phyloP scores from a whole-genome alignment of 2,329 filamentous ascomycete species.

The Curvularia lunata region DNA sequence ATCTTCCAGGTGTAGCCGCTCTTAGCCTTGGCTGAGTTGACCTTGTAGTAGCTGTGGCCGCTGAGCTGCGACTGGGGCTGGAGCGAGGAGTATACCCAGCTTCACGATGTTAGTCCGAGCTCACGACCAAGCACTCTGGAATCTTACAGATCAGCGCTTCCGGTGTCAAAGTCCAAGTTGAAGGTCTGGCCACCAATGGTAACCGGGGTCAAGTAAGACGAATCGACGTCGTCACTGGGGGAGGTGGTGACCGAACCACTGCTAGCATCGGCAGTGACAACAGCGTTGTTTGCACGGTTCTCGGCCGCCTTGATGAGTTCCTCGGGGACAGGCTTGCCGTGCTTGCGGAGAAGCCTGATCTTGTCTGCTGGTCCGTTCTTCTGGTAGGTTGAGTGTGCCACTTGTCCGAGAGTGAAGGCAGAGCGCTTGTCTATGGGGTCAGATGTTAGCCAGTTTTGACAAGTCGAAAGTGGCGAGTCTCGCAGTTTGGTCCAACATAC shows the following conservation, averaged over 20 bases:
- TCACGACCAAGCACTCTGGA: background rate
- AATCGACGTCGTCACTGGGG: conserved; percentile 49
- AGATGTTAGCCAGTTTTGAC: background rate
- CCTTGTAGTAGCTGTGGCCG: conserved; percentile 66
- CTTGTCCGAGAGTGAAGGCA: conserved; percentile 42
- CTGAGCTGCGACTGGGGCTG: conserved; percentile 57
- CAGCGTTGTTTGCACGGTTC: conserved; percentile 31
- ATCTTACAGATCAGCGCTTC: conserved; percentile 63
- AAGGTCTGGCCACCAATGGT: conserved; percentile 68
- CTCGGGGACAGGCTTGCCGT: conserved; percentile 38
- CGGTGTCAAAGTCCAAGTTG: conserved; percentile 75
- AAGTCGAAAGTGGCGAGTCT: background rate
- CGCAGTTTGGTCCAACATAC: background rate
- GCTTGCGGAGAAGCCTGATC: conserved; percentile 52
- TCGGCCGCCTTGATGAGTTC: conserved; percentile 41
- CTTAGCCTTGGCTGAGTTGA: conserved; percentile 55
- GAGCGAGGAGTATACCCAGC: conserved; percentile 71
- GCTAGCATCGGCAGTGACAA: conserved; percentile 19
- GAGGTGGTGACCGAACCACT: conserved; percentile 49
- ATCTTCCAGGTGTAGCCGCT: conserved; percentile 64
- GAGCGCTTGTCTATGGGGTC: conserved; percentile 27
- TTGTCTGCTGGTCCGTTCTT: conserved; percentile 50
- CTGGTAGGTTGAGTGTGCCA: conserved; percentile 28
- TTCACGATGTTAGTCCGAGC: background rate
- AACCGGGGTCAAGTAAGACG: conserved; percentile 57